Evolutionary conservation across 345 rosid species (phyloP).

Genomic region (Limnanthes douglasii): DNA sequence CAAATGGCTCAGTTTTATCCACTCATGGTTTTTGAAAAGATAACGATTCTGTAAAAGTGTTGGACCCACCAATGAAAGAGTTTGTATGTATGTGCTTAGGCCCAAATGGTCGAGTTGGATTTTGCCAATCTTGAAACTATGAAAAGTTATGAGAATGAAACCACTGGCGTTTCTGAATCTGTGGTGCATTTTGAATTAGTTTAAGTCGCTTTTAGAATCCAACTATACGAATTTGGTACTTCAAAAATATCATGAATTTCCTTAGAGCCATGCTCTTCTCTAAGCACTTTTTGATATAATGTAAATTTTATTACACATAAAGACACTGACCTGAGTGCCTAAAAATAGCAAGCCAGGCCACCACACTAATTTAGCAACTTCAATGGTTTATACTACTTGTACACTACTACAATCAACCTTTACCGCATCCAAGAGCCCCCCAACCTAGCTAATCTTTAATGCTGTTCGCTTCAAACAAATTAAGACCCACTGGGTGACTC

Average conservation of each 20-base stretch:
- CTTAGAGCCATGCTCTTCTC: no score
- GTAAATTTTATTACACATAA: no score
- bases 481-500: no score
- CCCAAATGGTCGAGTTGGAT: neutral
- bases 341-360: no score
- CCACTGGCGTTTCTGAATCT: no score
- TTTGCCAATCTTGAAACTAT: neutral
- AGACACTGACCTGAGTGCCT: no score
- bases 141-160: neutral
- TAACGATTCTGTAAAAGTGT: neutral
- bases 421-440: slow-evolving; percentile 10
- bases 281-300: no score
- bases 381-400: slow-evolving; percentile 22
- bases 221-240: no score
- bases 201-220: no score
- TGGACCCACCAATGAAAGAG: neutral
- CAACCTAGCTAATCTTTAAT: slow-evolving; percentile 8
- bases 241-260: no score
- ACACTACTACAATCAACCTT: slow-evolving; percentile 26
- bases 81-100: neutral
- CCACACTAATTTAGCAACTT: slow-evolving; percentile 17
- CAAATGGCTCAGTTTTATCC: slow-evolving; percentile 10
- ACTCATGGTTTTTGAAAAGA: slow-evolving; percentile 1
- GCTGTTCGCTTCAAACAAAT: slow-evolving; percentile 17
- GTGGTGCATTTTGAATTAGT: no score